Conservation (phyloP, 1,139 yeast species). For the Saccharomyces hybrid region DNA sequence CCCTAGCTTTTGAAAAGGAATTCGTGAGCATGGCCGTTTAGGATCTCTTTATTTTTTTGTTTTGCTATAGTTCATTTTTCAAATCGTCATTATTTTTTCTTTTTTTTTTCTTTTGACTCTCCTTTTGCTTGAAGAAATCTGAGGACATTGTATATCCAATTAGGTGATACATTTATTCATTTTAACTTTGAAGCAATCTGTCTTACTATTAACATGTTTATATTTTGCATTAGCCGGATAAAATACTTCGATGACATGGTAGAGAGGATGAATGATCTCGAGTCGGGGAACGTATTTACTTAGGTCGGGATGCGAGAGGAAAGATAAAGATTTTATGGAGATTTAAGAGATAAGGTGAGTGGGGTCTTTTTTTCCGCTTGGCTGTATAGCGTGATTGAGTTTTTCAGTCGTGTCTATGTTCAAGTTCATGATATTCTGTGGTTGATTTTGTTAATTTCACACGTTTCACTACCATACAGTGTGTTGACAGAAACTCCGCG, state of each 20-base stretch:
- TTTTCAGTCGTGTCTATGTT: conserved; percentile 12
- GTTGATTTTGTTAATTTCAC: conserved; percentile 12
- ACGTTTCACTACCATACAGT: conserved; percentile 27
- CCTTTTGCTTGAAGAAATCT: neutral
- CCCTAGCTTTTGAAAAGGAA: neutral
- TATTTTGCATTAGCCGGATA: neutral
- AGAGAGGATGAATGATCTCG: neutral
- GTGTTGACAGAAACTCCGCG: conserved; percentile 9
- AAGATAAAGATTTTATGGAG: neutral
- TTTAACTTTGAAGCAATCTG: neutral
- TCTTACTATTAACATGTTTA: neutral
- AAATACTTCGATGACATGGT: neutral
- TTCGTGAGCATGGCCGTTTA: neutral
- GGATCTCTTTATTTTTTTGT: neutral
- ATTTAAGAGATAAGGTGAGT: neutral
- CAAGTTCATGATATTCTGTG: conserved; percentile 20
- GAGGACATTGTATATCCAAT: neutral
- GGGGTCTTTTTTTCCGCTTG: conserved; percentile 2
- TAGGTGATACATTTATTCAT: neutral
- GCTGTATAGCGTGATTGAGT: conserved; percentile 14
- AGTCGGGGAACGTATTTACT: neutral
- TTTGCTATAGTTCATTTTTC: neutral
- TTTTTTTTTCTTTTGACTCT: neutral
- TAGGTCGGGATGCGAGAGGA: neutral
- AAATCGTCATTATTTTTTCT: neutral